Percentiles rank a stretch among this genome's conserved stretches.
Evolutionary conservation across 176 grass and related monocot species (phyloP).

Genomic region (Eleusine coracana): DNA sequence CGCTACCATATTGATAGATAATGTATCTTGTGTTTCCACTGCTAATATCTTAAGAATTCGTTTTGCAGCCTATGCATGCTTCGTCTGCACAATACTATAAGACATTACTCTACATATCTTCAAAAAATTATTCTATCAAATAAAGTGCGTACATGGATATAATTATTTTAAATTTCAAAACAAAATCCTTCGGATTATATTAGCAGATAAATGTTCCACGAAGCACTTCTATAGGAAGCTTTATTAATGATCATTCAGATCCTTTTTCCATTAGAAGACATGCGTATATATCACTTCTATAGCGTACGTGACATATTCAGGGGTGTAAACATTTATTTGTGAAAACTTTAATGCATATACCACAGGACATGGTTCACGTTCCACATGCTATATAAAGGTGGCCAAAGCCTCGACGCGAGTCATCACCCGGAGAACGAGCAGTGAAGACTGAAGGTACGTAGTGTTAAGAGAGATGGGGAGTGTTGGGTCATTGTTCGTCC

Average conservation of each 20-base stretch:
- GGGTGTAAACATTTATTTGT: background rate
- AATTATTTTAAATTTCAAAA: too few species aligned
- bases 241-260: too few species aligned
- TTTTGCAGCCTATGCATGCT: too few species aligned
- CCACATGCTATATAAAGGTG: conserved; percentile 8
- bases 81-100: too few species aligned
- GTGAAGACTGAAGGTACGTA: background rate
- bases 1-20: too few species aligned
- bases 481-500: background rate
- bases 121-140: too few species aligned
- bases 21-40: too few species aligned
- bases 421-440: background rate
- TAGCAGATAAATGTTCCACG: background rate
- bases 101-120: too few species aligned
- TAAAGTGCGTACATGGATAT: too few species aligned
- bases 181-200: background rate
- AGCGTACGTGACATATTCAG: background rate
- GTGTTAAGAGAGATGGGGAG: background rate
- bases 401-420: background rate
- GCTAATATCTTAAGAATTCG: too few species aligned
- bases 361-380: background rate
- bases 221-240: too few species aligned
- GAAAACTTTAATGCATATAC: background rate
- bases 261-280: background rate
- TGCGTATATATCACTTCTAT: background rate